Conservation (phyloP, 2,329 filamentous ascomycete genomes). For the Pseudophaeomoniella oleicola region DNA sequence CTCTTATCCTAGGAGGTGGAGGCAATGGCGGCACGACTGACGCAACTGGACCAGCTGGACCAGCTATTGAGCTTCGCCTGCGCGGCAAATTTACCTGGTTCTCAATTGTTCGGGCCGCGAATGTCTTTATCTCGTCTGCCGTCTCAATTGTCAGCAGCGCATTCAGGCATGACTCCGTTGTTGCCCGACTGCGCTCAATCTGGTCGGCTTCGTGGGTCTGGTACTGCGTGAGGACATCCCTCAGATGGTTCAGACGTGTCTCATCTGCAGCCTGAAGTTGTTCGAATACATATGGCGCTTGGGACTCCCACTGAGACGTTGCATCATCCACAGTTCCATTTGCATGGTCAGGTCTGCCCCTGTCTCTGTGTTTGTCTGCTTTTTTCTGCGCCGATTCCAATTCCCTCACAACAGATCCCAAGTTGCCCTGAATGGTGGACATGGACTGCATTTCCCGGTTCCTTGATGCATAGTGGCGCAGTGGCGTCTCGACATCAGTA, state of each 20-base stretch:
- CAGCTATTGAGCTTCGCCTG: slow-evolving; percentile 19
- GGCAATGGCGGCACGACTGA: slow-evolving; percentile 23
- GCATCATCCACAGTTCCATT: slow-evolving; percentile 67
- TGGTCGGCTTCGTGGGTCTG: slow-evolving; percentile 86
- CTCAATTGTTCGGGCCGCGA: slow-evolving; percentile 30
- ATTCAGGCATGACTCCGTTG: slow-evolving; percentile 67
- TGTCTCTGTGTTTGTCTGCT: slow-evolving; percentile 68
- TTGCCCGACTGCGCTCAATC: slow-evolving; percentile 58
- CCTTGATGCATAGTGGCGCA: slow-evolving; percentile 59
- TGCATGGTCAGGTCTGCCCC: slow-evolving; percentile 58
- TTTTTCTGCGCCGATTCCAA: slow-evolving; percentile 73
- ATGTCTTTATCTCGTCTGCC: slow-evolving; percentile 69
- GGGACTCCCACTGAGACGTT: slow-evolving; percentile 79
- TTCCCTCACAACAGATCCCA: slow-evolving; percentile 67
- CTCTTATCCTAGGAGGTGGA: slow-evolving; percentile 25
- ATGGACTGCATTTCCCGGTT: slow-evolving; percentile 69
- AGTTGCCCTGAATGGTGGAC: slow-evolving; percentile 65
- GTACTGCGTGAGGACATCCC: slow-evolving; percentile 81
- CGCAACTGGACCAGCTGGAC: slow-evolving; percentile 11
- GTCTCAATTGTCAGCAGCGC: slow-evolving; percentile 76
- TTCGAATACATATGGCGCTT: slow-evolving; percentile 90
- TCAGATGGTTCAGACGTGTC: slow-evolving; percentile 71
- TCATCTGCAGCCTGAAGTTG: slow-evolving; percentile 84
- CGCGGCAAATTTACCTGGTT: slow-evolving; percentile 23
- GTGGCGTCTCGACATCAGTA: slow-evolving; percentile 69